Base-by-base conservation (phyloP, 2,329 filamentous ascomycete species). In the Ophiosphaerella narmari region DNA sequence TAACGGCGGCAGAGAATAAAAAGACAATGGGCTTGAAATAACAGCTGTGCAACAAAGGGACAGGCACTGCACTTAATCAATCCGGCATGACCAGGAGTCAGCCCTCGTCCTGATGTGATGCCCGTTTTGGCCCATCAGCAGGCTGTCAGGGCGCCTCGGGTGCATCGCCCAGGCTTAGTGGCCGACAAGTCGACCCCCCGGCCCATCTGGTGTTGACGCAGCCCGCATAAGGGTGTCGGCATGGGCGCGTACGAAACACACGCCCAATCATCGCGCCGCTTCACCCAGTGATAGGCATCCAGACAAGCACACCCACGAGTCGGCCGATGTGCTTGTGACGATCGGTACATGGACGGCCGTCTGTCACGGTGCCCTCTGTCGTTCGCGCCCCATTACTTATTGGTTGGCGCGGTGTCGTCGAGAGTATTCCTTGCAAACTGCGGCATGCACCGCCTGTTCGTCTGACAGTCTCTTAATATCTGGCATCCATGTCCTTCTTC, bases 221-320 rank as follows among this genome's bases (percentile, higher is more conserved):
- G 36, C 14, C 57, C 55, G 55, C 48, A 55, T 41, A 48, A 42
- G 45, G 31, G 50, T 45, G 55, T 52, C 54, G 52, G 41, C 47
- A 50, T 45, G 55, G 52, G 67, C 65, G 67, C 55, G 55, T 68
- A 64, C 38, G 48, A 68, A 68, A 70, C 67, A 67, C 50, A 44
- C 7, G 50, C 40, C 67, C 67, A 70, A 70, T 68, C 60, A 60
- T 14, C 54, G 54, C 53, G 50, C 42, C 24, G 61, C 61, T 63
- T 57, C 49, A 57, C 57, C 48, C 42, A 29, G 38, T 61, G 60
- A 68, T 66, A 63, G 62, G 65, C 48, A 29, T 21, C 18, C 18
- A 21, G 18, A 21, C 3, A 2, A 21, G 18, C 18, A 5, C 16
- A 21, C 18, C 18, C 18, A 21, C 18, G 18, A 21, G 18, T 4